Conservation (phyloP, 225 moss, liverwort and hornwort species). For the Sphagnum contortum region DNA sequence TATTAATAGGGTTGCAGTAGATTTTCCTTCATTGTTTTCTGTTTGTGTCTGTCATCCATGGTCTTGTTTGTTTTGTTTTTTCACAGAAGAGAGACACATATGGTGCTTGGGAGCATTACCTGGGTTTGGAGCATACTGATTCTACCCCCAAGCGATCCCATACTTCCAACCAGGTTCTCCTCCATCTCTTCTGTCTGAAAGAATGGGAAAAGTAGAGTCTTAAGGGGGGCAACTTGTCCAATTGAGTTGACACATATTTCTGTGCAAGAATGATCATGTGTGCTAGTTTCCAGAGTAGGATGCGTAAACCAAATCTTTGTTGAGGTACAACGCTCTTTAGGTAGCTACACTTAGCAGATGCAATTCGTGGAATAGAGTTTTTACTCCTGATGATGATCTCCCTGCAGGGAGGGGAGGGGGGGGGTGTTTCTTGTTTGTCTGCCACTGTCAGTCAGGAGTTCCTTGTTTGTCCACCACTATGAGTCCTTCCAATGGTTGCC, state of each 20-base stretch:
- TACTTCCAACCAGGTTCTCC: conserved; percentile 71
- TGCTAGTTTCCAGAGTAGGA: neutral
- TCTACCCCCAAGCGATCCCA: conserved; percentile 94
- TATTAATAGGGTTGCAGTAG: too few relatives aligned
- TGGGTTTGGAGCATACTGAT: conserved; percentile 93
- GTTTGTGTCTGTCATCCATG: neutral
- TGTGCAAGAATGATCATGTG: neutral
- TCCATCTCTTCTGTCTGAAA: neutral
- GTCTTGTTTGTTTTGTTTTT: neutral
- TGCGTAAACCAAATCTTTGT: neutral
- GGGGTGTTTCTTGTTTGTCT: too few relatives aligned
- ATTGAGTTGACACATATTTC: neutral
- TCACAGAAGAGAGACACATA: conserved; percentile 93
- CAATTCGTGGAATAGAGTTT: neutral
- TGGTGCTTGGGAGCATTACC: conserved; percentile 99
- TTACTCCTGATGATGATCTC: too few relatives aligned
- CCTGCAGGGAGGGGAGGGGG: too few relatives aligned
- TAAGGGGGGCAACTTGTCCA: neutral
- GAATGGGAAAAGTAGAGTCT: neutral
- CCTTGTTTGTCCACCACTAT: too few relatives aligned
- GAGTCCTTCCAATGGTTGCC: neutral
- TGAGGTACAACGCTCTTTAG: neutral
- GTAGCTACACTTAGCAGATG: neutral
- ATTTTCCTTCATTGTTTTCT: neutral
- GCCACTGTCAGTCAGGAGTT: too few relatives aligned